These are phyloP conservation scores for Tylopilus rubrobrunneus DNA, from an alignment of 768 basidiomycete genomes.

Conservation along the genomic window DNA sequence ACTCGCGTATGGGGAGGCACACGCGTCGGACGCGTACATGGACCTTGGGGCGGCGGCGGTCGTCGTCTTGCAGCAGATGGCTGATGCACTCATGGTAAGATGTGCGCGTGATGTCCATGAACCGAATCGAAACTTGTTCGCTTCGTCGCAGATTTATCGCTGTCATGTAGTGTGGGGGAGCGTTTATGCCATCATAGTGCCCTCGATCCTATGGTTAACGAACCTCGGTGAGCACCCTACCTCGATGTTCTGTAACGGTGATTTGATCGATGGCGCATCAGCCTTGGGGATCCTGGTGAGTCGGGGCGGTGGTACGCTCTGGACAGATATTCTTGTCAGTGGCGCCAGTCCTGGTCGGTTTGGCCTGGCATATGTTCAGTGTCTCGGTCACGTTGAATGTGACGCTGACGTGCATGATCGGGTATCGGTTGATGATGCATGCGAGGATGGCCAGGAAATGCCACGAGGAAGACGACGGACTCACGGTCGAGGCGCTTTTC, in stretches of 20 bases:
- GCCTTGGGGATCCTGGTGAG: constrained; percentile 2
- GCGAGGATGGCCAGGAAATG: neutral
- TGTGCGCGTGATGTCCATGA: neutral
- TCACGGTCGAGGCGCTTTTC: neutral
- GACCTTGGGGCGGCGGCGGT: constrained; percentile 22
- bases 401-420: constrained; percentile 9
- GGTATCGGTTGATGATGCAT: constrained; percentile 1
- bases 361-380: constrained; percentile 1
- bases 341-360: neutral
- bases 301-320: neutral
- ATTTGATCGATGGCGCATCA: neutral
- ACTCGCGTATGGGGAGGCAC: constrained; percentile 23
- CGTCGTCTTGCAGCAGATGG: constrained; percentile 28
- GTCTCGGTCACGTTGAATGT: constrained; percentile 7
- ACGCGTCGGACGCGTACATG: constrained; percentile 17
- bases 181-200: constrained; percentile 1
- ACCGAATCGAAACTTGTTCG: no score
- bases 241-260: no score
- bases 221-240: constrained; percentile 9
- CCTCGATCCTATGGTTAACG: constrained; percentile 10
- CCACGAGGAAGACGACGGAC: neutral
- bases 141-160: constrained; percentile 33
- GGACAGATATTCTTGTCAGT: neutral
- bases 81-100: constrained; percentile 23
- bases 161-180: constrained; percentile 32